Conservation (phyloP, 2,329 filamentous ascomycete species). For the Lachnellula subtilissima region DNA sequence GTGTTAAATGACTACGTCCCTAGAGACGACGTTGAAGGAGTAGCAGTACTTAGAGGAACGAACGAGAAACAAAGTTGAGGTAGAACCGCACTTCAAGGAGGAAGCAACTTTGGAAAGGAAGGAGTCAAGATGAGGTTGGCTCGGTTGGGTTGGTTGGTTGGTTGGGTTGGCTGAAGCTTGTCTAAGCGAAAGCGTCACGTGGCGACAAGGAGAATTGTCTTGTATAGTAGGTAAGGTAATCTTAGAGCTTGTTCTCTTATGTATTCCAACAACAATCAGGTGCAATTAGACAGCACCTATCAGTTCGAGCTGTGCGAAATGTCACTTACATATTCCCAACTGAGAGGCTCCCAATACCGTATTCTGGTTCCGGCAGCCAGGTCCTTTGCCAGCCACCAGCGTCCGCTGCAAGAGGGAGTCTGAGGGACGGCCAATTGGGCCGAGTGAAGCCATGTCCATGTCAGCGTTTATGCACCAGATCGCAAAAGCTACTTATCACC, state of each 20-base stretch:
- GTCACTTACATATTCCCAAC: not conserved
- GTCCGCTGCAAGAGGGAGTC: not conserved
- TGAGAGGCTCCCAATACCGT: not conserved
- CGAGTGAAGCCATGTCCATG: not conserved
- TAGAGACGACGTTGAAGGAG: not conserved
- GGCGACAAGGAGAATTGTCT: too few species aligned
- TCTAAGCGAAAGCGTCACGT: too few species aligned
- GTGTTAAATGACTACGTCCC: slow-evolving; percentile 7
- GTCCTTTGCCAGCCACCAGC: not conserved
- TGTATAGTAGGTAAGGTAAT: too few species aligned
- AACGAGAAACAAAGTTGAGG: too few species aligned
- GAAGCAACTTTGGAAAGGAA: not conserved
- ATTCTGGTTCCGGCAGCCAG: not conserved
- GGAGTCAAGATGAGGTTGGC: too few species aligned
- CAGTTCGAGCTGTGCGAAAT: too few species aligned
- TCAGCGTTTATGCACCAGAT: not conserved
- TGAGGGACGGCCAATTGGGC: not conserved
- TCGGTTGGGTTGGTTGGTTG: too few species aligned
- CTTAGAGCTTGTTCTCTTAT: too few species aligned
- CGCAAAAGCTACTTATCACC: not conserved
- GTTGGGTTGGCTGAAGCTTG: too few species aligned
- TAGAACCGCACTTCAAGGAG: not conserved
- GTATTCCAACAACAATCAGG: too few species aligned
- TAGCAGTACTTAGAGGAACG: too few species aligned
- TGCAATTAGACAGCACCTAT: too few species aligned